Percentiles rank a stretch among this genome's conserved stretches.
Evolutionary conservation across 257 asterid species (phyloP).

Genomic region (Plectranthus barbatus): DNA sequence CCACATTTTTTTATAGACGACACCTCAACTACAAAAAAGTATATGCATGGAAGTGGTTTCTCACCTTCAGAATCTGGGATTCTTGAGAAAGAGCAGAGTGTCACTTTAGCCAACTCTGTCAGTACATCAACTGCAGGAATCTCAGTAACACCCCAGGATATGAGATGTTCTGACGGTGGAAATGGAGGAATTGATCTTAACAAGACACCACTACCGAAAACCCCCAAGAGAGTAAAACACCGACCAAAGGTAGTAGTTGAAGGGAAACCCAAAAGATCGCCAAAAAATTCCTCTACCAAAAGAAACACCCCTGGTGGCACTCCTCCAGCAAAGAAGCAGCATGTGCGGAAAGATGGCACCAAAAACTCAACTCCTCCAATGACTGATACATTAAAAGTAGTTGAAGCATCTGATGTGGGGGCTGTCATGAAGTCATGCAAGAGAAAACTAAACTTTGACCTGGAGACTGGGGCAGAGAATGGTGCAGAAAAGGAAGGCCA

Average conservation of each 20-base stretch:
- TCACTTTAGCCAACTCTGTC: slow-evolving; percentile 14
- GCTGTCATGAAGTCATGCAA: slow-evolving; percentile 47
- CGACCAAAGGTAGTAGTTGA: slow-evolving; percentile 82
- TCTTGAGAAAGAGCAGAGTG: slow-evolving; percentile 21
- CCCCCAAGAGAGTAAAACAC: slow-evolving; percentile 74
- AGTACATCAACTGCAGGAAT: slow-evolving; percentile 24
- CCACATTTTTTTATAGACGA: slow-evolving; percentile 21
- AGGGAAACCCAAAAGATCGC: slow-evolving; percentile 59
- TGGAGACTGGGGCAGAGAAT: slow-evolving; percentile 23
- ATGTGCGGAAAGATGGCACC: slow-evolving; percentile 35
- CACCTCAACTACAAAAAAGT: slow-evolving; percentile 27
- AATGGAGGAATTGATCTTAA: slow-evolving; percentile 53
- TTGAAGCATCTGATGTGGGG: slow-evolving; percentile 19
- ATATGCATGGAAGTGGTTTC: slow-evolving; percentile 19
- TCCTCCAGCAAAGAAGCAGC: slow-evolving; percentile 52
- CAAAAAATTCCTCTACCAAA: slow-evolving; percentile 33
- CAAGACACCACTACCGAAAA: slow-evolving; percentile 58
- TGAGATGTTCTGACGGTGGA: slow-evolving; percentile 22
- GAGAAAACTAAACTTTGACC: slow-evolving; percentile 51
- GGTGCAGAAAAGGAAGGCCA: slow-evolving; percentile 26
- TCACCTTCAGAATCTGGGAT: slow-evolving; percentile 20
- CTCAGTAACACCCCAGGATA: slow-evolving; percentile 24
- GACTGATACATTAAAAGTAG: slow-evolving; percentile 24
- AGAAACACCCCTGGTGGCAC: slow-evolving; percentile 27
- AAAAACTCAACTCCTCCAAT: slow-evolving; percentile 27